phyloP scores from a whole-genome alignment of 352 stramenopile species.

The Pythium plurisporium region DNA sequence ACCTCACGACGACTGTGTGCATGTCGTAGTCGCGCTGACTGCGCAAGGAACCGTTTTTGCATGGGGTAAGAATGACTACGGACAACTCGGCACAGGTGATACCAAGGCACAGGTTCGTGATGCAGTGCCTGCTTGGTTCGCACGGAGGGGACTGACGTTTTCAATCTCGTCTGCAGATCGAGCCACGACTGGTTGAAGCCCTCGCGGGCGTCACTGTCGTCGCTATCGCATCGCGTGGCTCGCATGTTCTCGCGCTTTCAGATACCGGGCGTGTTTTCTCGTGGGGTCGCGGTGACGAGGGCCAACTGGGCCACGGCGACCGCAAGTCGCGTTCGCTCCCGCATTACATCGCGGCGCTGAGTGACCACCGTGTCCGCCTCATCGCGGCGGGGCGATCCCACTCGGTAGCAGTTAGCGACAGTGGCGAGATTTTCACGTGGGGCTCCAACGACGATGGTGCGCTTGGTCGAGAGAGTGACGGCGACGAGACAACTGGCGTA shows the following conservation, averaged over 20 bases:
- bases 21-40: conserved; percentile 26
- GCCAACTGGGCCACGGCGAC: conserved; percentile 59
- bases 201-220: conserved; percentile 38
- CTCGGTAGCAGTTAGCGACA: too few relatives aligned
- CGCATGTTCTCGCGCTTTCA: conserved; percentile 79
- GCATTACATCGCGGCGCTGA: too few relatives aligned
- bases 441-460: conserved; percentile 77
- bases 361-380: too few relatives aligned
- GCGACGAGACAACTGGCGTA: too few relatives aligned
- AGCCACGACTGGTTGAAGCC: conserved; percentile 50
- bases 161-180: too few relatives aligned
- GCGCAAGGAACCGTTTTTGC: conserved; percentile 28
- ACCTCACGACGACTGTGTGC: not conserved
- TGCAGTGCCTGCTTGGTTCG: too few relatives aligned
- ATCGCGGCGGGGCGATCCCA: conserved; percentile 64
- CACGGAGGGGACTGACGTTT: too few relatives aligned
- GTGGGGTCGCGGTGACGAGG: conserved; percentile 82
- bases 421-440: conserved; percentile 67
- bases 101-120: conserved; percentile 25
- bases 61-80: conserved; percentile 42
- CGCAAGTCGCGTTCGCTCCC: too few relatives aligned
- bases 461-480: conserved; percentile 71
- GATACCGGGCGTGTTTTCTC: conserved; percentile 65
- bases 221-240: conserved; percentile 81
- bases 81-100: conserved; percentile 34